These are phyloP conservation scores for Epichloe scottii DNA, from an alignment of 2,329 filamentous ascomycete species.

Conservation along the genomic window DNA sequence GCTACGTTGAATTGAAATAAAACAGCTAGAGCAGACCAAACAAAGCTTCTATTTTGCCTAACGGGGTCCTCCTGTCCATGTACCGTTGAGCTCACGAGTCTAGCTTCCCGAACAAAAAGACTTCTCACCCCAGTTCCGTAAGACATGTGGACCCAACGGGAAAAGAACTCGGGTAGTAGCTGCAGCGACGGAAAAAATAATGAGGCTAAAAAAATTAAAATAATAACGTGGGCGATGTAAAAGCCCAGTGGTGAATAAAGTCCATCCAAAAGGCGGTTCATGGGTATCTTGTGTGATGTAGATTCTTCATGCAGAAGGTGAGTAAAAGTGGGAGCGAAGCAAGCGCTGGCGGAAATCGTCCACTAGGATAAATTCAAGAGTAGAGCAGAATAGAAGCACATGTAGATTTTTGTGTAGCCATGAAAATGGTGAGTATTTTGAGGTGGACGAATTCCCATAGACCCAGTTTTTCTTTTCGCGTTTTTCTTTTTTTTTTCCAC, in stretches of 20 bases:
- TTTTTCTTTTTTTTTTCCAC: constrained; percentile 3
- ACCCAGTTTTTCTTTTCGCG: not conserved
- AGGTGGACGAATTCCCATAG: constrained; percentile 9
- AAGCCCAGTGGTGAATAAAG: not conserved
- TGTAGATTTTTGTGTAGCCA: constrained; percentile 1
- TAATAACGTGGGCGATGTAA: not conserved
- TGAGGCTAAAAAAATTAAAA: not conserved
- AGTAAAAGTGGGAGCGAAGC: not conserved
- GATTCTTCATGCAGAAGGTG: constrained; percentile 4
- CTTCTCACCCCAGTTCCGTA: not conserved
- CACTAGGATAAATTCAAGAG: not conserved
- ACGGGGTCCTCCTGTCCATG: not conserved
- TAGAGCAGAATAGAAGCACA: not conserved
- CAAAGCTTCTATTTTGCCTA: not conserved
- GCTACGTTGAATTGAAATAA: not conserved
- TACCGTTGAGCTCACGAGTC: not conserved
- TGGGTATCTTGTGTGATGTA: constrained; percentile 14
- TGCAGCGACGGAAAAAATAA: not conserved
- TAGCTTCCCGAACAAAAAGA: not conserved
- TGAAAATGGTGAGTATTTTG: not conserved
- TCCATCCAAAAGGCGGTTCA: not conserved
- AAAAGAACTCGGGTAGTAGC: not conserved
- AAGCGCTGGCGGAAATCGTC: not conserved
- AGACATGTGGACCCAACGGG: not conserved
- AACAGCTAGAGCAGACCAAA: not conserved